Base-by-base conservation (phyloP, 305 asterid genomes). In the Fraxinus albicans region DNA sequence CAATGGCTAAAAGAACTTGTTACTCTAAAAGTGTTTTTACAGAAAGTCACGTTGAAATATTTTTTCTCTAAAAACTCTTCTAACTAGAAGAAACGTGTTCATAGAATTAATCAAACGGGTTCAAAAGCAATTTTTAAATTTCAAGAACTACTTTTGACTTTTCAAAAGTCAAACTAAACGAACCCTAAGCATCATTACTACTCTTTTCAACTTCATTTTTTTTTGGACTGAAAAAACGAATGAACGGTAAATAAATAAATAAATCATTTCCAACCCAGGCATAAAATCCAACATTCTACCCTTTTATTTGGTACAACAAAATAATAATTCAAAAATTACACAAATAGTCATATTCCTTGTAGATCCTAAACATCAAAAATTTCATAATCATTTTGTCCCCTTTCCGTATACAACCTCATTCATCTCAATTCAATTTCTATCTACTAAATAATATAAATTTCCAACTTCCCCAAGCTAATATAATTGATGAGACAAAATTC, bases 391-490 rank as follows among this genome's bases (percentile, higher is more conserved):
- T 69, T 69, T 50, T 50, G 21, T 27, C 27, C 74, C 74, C 31
- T 27, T 27, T 10, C 75, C 75, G 75, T 69, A 13, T 19, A 29
- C 38, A 29, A 25, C 36, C 19, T 67, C 74, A 67, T 3, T 69
- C 38, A 29, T 9, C 40, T 69, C 75, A 69, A 69, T 23, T 29
- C 75, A 69, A 29, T 69, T 10, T 69, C 75, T 69, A 12, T 69
- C 75, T 29, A 69, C 75, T 69, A 69, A 9, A 29, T 29, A 69
- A 69, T 27, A 69, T 69, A 13, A 69, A 69, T 27, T 69, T 69
- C 72, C 80, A 47, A 77, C 50, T 53, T 50, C 2, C 44, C 80
- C 73, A 4, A 77, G 33, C 35, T 38, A 83, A 35, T 31, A 65
- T 36, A 6, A 13, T 69, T 69, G 38, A 69, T 13, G 9, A 29